Conservation (phyloP, 805 yeast genomes). For the Candida montana region DNA sequence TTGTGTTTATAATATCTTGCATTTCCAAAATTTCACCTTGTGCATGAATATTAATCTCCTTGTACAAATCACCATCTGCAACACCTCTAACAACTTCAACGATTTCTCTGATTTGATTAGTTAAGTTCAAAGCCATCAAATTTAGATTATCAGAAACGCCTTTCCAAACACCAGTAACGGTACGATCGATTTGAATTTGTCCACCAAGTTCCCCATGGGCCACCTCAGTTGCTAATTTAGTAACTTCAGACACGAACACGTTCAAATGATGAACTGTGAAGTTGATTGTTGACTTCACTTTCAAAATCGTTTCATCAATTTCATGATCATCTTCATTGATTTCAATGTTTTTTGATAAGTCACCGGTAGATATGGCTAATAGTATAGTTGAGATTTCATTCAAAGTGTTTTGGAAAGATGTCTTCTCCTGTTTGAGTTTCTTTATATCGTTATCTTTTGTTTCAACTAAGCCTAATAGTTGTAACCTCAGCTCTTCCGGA, state of each 20-base stretch:
- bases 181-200: slow-evolving; percentile 65
- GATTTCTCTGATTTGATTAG: slow-evolving; percentile 85
- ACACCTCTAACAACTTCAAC: slow-evolving; percentile 89
- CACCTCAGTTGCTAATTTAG: slow-evolving; percentile 82
- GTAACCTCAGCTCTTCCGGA: neutral
- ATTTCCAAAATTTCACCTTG: slow-evolving; percentile 85
- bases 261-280: slow-evolving; percentile 84
- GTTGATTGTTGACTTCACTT: slow-evolving; percentile 76
- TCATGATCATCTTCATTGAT: slow-evolving; percentile 36
- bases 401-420: slow-evolving; percentile 6
- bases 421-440: neutral
- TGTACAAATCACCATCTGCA: slow-evolving; percentile 77
- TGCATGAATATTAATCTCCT: slow-evolving; percentile 84
- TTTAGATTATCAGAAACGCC: slow-evolving; percentile 82
- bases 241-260: slow-evolving; percentile 79
- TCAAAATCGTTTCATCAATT: slow-evolving; percentile 70
- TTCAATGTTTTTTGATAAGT: slow-evolving; percentile 62
- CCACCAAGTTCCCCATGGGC: slow-evolving; percentile 89
- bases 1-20: slow-evolving; percentile 81
- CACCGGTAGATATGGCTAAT: slow-evolving; percentile 81
- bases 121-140: slow-evolving; percentile 84
- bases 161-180: slow-evolving; percentile 84
- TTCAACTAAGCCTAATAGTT: neutral
- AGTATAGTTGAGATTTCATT: slow-evolving; percentile 79
- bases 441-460: slow-evolving; percentile 1